Conservation (phyloP, 768 basidiomycete species). For the Lactarius tabidus region DNA sequence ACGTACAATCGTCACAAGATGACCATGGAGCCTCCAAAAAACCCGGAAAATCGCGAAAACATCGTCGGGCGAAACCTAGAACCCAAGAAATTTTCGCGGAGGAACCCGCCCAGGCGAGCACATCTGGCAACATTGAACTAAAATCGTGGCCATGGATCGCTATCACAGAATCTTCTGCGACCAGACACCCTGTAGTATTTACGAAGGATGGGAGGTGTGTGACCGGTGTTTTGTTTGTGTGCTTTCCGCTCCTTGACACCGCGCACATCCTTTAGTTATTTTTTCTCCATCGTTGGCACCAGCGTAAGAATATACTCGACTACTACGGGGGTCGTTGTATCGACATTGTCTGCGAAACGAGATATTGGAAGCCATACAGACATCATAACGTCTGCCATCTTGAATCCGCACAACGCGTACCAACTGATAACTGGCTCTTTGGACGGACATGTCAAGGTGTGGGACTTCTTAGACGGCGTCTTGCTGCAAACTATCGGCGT, state of each 20-base stretch:
- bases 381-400: constrained; percentile 64
- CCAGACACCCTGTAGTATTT: constrained; percentile 68
- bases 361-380: constrained; percentile 41
- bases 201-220: constrained; percentile 83
- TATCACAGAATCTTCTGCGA: constrained; percentile 64
- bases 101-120: constrained; percentile 26
- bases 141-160: constrained; percentile 61
- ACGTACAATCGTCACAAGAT: constrained; percentile 1
- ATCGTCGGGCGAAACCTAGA: constrained; percentile 40
- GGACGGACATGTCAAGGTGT: constrained; percentile 82
- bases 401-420: constrained; percentile 83
- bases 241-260: constrained; percentile 13
- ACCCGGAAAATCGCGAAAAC: constrained; percentile 17
- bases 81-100: constrained; percentile 29
- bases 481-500: constrained; percentile 72
- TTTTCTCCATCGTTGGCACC: constrained; percentile 80
- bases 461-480: constrained; percentile 89
- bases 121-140: constrained; percentile 18
- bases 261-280: constrained; percentile 55
- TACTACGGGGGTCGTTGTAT: constrained; percentile 71
- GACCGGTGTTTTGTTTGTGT: neutral
- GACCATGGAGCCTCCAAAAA: neutral
- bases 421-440: constrained; percentile 84
- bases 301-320: constrained; percentile 85
- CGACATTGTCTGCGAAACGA: constrained; percentile 63